Percentiles rank a stretch among this genome's conserved stretches.
phyloP scores from a whole-genome alignment of 345 rosid genomes.

The Aquilaria yunnanensis region DNA sequence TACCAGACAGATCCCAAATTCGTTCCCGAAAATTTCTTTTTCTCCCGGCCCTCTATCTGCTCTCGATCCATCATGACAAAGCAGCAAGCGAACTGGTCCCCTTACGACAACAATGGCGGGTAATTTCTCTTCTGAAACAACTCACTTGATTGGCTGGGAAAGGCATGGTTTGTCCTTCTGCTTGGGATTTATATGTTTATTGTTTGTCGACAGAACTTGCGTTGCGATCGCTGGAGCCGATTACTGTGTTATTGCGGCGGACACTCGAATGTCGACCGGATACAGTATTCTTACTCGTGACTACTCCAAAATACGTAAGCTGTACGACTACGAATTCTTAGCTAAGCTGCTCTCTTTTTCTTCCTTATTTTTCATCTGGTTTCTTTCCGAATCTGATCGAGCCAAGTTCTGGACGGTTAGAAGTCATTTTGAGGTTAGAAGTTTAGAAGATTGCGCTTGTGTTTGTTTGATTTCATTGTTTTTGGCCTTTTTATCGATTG shows the following conservation, averaged over 20 bases:
- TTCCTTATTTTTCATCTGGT: background rate
- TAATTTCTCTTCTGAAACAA: conserved; percentile 10
- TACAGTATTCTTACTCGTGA: conserved; percentile 88
- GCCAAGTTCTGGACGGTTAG: no score
- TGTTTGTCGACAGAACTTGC: conserved; percentile 45
- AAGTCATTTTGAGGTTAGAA: no score
- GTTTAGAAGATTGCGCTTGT: no score
- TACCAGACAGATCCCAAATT: no score
- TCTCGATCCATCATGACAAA: conserved; percentile 46
- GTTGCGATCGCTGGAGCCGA: conserved; percentile 94
- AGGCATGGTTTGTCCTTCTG: no score
- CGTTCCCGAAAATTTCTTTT: no score
- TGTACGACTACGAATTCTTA: conserved; percentile 41
- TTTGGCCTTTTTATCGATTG: no score
- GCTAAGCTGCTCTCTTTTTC: background rate
- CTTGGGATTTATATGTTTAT: background rate
- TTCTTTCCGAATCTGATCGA: no score
- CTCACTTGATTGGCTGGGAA: background rate
- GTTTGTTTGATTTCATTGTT: no score
- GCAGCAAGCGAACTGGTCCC: conserved; percentile 81
- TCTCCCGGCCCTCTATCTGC: background rate
- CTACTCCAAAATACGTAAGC: conserved; percentile 76
- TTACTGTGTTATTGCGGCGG: conserved; percentile 94
- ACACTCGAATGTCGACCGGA: conserved; percentile 95
- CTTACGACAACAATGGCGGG: conserved; percentile 99